These are phyloP conservation scores for Lodderomyces pseudojiufengensis DNA, from an alignment of 1,139 yeast species.

Conservation along the genomic window DNA sequence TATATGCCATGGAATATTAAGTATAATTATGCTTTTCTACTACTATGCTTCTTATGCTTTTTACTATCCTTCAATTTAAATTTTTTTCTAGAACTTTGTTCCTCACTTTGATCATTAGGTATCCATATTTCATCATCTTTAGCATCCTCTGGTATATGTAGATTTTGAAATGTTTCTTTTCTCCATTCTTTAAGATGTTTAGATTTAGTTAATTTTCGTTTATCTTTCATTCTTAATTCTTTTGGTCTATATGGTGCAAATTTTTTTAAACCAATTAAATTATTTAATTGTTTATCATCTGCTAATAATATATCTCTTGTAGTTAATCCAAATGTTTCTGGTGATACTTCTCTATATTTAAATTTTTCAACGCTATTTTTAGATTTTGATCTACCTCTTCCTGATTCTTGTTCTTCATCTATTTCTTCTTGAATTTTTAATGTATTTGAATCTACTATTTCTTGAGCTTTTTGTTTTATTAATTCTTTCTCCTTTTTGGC, in stretches of 20 bases:
- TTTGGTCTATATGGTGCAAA: slow-evolving; percentile 88
- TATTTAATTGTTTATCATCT: slow-evolving; percentile 80
- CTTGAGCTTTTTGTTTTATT: slow-evolving; percentile 64
- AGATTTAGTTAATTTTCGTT: slow-evolving; percentile 78
- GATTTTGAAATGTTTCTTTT: slow-evolving; percentile 67
- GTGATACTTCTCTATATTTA: slow-evolving; percentile 91
- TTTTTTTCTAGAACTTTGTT: not conserved
- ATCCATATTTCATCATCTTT: slow-evolving; percentile 38
- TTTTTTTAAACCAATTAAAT: slow-evolving; percentile 82
- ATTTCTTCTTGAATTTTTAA: slow-evolving; percentile 54
- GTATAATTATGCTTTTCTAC: not conserved
- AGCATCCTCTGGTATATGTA: slow-evolving; percentile 38
- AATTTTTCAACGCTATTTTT: slow-evolving; percentile 46
- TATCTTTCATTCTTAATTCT: slow-evolving; percentile 72
- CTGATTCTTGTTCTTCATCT: slow-evolving; percentile 43
- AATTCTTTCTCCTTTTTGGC: slow-evolving; percentile 61
- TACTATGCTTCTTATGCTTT: not conserved
- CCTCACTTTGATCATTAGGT: slow-evolving; percentile 19
- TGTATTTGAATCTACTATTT: slow-evolving; percentile 53
- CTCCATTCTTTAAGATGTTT: slow-evolving; percentile 88
- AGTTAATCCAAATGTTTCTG: slow-evolving; percentile 85
- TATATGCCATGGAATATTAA: no score
- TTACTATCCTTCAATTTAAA: not conserved
- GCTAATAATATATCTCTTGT: slow-evolving; percentile 88
- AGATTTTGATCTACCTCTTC: slow-evolving; percentile 44